Conservation (phyloP, 2,329 filamentous ascomycete genomes). For the Claviceps sp. region DNA sequence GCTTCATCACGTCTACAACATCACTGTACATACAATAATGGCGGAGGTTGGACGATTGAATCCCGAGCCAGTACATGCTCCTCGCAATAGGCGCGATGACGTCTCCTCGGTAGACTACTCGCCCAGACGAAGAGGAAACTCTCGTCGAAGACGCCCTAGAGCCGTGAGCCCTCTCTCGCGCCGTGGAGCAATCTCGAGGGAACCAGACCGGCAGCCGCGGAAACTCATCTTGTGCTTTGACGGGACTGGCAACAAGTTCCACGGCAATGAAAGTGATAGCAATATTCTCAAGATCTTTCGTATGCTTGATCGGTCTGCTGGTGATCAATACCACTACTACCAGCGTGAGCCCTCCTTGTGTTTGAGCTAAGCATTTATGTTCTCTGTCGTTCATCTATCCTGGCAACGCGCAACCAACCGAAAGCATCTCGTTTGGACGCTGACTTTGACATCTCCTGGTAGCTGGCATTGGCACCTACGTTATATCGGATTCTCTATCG, state of each 20-base stretch:
- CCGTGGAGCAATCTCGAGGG: background rate
- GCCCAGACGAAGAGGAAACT: background rate
- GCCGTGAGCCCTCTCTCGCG: slow-evolving; percentile 2
- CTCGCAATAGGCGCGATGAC: background rate
- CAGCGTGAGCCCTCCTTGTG: slow-evolving; percentile 32
- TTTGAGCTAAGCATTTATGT: background rate
- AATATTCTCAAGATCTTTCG: slow-evolving; percentile 59
- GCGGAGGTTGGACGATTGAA: background rate
- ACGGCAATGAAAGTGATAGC: slow-evolving; percentile 48
- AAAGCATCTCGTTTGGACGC: background rate
- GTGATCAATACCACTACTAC: slow-evolving; percentile 51
- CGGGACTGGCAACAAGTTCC: slow-evolving; percentile 51
- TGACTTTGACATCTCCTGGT: background rate
- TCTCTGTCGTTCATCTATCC: background rate
- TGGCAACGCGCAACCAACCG: background rate
- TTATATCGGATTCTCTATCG: slow-evolving; percentile 45
- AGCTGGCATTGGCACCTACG: slow-evolving; percentile 63
- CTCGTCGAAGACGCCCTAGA: background rate
- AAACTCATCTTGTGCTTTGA: slow-evolving; percentile 51
- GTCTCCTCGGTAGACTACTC: background rate
- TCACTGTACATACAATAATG: background rate
- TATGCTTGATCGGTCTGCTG: slow-evolving; percentile 51
- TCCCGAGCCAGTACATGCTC: background rate
- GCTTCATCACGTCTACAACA: background rate
- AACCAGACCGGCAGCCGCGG: slow-evolving; percentile 7